These are phyloP conservation scores for Dendryphion nanum DNA, from an alignment of 2,329 filamentous ascomycete genomes.

Conservation along the genomic window DNA sequence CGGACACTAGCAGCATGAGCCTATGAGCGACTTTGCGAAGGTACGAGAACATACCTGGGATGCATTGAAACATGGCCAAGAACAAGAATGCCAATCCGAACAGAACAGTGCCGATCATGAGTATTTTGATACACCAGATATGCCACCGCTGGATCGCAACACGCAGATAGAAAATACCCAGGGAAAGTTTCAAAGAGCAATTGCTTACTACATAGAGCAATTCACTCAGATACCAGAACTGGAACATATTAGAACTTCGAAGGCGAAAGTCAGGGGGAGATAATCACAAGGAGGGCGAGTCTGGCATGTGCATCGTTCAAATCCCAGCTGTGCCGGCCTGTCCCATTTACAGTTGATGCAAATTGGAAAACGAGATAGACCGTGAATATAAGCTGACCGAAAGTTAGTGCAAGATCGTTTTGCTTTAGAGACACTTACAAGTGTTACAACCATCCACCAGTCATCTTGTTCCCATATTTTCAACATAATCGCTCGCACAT, in stretches of 20 bases:
- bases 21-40: neutral
- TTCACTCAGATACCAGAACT: slow-evolving; percentile 58
- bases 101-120: slow-evolving; percentile 47
- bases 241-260: neutral
- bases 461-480: slow-evolving; percentile 43
- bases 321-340: slow-evolving; percentile 28
- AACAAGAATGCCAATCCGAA: slow-evolving; percentile 52
- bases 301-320: slow-evolving; percentile 28
- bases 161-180: slow-evolving; percentile 55
- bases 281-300: slow-evolving; percentile 28
- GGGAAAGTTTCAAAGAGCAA: slow-evolving; percentile 51
- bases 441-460: slow-evolving; percentile 40
- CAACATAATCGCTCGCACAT: slow-evolving; percentile 37
- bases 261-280: neutral
- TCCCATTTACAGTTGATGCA: slow-evolving; percentile 33
- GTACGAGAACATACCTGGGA: slow-evolving; percentile 30
- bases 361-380: slow-evolving; percentile 42
- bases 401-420: slow-evolving; percentile 1
- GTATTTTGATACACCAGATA: slow-evolving; percentile 44
- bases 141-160: slow-evolving; percentile 49
- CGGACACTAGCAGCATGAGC: slow-evolving; percentile 30
- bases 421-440: slow-evolving; percentile 15
- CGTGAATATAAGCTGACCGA: slow-evolving; percentile 40
- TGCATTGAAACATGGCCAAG: slow-evolving; percentile 53
- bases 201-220: slow-evolving; percentile 53